Evolutionary conservation across 2,329 filamentous ascomycete genomes (phyloP).

Genomic region (Scytalidium lignicola): DNA sequence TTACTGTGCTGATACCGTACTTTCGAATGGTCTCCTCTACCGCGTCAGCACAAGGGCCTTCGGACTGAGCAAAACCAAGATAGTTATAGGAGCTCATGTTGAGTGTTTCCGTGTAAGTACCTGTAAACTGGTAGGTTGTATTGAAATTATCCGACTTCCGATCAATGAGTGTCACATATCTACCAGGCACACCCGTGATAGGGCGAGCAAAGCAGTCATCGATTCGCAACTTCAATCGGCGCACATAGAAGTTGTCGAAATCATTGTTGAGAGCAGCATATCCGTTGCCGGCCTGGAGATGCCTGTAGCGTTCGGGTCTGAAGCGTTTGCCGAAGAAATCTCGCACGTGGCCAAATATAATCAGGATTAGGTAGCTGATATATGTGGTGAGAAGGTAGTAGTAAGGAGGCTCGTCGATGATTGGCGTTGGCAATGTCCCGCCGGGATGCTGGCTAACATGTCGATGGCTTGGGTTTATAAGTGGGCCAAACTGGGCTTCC

Average conservation of each 20-base stretch:
- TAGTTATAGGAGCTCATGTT: constrained; percentile 99
- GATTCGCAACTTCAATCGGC: constrained; percentile 86
- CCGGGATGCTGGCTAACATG: constrained; percentile 88
- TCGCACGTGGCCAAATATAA: constrained; percentile 89
- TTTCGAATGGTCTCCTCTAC: constrained; percentile 81
- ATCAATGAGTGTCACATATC: constrained; percentile 89
- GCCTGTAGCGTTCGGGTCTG: constrained; percentile 74
- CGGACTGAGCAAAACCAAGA: constrained; percentile 94
- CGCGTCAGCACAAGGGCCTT: constrained; percentile 90
- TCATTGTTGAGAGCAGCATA: constrained; percentile 96
- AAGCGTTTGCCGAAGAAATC: constrained; percentile 99
- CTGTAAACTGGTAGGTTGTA: constrained; percentile 80
- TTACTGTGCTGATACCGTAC: constrained; percentile 78
- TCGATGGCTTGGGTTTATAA: constrained; percentile 73
- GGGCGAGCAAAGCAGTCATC: constrained; percentile 96
- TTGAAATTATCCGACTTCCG: constrained; percentile 90
- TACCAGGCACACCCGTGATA: constrained; percentile 86
- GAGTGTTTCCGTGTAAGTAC: constrained; percentile 87
- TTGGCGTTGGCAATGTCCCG: constrained; percentile 70
- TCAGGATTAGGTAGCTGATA: constrained; percentile 94
- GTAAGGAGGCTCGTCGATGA: constrained; percentile 94
- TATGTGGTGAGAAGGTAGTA: constrained; percentile 97
- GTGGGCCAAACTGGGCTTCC: constrained; percentile 87
- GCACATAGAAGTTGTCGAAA: constrained; percentile 97
- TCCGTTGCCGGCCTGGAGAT: constrained; percentile 77